A percentile compares a stretch with the other conserved stretches of the same genome.
phyloP scores from a whole-genome alignment of 441 rosid genomes.

The Lepidium campestre region DNA sequence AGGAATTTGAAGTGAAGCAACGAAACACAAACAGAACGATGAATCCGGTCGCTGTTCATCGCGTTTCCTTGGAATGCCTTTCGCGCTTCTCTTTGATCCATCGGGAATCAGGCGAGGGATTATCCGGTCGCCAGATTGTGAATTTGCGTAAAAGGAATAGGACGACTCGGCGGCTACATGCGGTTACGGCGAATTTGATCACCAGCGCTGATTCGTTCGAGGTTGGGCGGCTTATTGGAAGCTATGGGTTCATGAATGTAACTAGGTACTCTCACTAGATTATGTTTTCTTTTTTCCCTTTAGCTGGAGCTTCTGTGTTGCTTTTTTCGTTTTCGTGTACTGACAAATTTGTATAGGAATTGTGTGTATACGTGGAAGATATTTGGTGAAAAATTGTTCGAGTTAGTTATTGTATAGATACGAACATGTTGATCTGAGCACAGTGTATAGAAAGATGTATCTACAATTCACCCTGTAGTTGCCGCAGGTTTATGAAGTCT shows the following conservation, averaged over 20 bases:
- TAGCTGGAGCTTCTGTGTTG: not conserved
- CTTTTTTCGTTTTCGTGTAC: not conserved
- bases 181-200: slow-evolving; percentile 57
- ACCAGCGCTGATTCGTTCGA: slow-evolving; percentile 74
- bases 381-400: not conserved
- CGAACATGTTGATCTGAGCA: not conserved
- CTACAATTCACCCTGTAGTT: not conserved
- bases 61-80: slow-evolving; percentile 22
- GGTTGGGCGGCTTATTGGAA: slow-evolving; percentile 87
- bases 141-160: slow-evolving; percentile 20
- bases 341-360: not conserved
- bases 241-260: slow-evolving; percentile 88
- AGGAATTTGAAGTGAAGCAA: not conserved
- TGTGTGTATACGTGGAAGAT: not conserved
- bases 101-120: slow-evolving; percentile 1
- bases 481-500: not conserved
- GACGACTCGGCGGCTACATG: slow-evolving; percentile 20
- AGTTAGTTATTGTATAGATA: not conserved
- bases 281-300: not conserved
- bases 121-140: slow-evolving; percentile 12
- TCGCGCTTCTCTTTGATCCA: slow-evolving; percentile 20
- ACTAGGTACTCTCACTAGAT: slow-evolving; percentile 50
- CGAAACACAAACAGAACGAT: slow-evolving; percentile 2
- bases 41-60: slow-evolving; percentile 28
- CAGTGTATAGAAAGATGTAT: not conserved